A percentile compares a stretch with the other conserved stretches of the same genome.
These are phyloP conservation scores for Oligophagozyma castellii DNA, from an alignment of 1,139 yeast species.

Conservation along the genomic window DNA sequence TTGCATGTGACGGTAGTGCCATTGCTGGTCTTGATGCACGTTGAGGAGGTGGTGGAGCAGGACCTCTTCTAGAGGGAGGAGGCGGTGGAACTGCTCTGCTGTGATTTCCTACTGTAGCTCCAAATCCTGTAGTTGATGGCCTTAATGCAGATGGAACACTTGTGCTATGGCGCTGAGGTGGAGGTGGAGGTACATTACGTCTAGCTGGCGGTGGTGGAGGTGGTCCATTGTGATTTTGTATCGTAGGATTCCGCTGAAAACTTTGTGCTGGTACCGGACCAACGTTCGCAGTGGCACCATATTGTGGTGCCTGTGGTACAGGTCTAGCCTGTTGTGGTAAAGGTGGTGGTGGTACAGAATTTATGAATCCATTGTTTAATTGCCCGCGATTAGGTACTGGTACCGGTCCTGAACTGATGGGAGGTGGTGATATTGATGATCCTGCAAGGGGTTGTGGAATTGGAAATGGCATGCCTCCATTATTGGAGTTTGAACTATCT, in stretches of 20 bases:
- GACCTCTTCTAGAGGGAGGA: constrained; percentile 23
- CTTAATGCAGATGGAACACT: no score
- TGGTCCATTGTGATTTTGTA: constrained; percentile 18
- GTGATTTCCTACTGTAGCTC: constrained; percentile 2
- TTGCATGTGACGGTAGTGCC: constrained; percentile 7
- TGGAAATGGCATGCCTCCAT: constrained; percentile 9
- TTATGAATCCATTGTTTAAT: no score
- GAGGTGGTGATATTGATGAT: constrained; percentile 10
- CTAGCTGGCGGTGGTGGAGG: constrained; percentile 30
- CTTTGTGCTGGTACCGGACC: no score
- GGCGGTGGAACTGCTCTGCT: constrained; percentile 24
- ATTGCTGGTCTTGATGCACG: constrained; percentile 7
- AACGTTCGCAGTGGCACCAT: constrained; percentile 5
- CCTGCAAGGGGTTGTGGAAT: constrained; percentile 23
- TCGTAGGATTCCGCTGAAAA: no score
- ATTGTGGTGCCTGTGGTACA: constrained; percentile 9
- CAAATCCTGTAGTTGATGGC: no score
- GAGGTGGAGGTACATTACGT: constrained; percentile 23
- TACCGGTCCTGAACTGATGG: constrained; percentile 27
- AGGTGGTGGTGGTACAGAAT: constrained; percentile 9
- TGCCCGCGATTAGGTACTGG: no score
- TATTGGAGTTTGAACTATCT: constrained; percentile 13
- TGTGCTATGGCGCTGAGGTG: no score
- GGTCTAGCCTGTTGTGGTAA: constrained; percentile 5
- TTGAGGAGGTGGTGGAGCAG: constrained; percentile 21